A percentile compares a stretch with the other conserved stretches of the same genome.
phyloP scores from a whole-genome alignment of 768 basidiomycete species.

The Kwoniella europaea region DNA sequence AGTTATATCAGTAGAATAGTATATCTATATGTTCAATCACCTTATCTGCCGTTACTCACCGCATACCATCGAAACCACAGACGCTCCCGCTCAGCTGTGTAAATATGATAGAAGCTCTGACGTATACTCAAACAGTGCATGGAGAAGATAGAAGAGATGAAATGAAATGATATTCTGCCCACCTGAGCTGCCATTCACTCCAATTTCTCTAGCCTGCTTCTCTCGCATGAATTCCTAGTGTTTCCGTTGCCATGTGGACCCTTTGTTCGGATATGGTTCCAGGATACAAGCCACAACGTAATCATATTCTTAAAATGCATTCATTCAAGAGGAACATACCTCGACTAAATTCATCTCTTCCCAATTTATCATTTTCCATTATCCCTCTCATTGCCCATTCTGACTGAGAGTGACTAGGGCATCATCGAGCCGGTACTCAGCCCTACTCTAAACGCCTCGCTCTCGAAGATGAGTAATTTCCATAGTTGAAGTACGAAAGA shows the following conservation, averaged over 20 bases:
- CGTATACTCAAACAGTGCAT: not conserved
- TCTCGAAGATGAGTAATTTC: constrained; percentile 93
- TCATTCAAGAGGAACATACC: constrained; percentile 18
- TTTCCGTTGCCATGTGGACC: no score
- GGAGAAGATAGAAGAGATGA: not conserved
- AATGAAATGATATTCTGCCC: not conserved
- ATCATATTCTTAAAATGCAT: constrained; percentile 19
- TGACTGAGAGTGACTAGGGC: constrained; percentile 58
- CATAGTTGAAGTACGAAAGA: constrained; percentile 79
- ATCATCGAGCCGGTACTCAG: constrained; percentile 82
- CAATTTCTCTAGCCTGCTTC: not conserved
- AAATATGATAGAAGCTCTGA: not conserved
- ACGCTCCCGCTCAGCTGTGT: no score
- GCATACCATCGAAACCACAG: no score
- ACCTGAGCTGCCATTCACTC: not conserved
- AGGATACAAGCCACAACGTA: not conserved
- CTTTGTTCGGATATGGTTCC: not conserved
- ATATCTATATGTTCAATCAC: not conserved
- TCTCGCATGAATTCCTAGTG: no score
- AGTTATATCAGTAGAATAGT: no score
- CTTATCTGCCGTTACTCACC: constrained; percentile 4
- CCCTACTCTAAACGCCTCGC: constrained; percentile 88
- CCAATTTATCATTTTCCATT: not conserved
- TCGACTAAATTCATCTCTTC: not conserved
- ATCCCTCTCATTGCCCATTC: not conserved